A percentile compares a stretch with the other conserved stretches of the same genome.
Evolutionary conservation across 1,139 yeast genomes (phyloP).

Genomic region (Pichia sp.): DNA sequence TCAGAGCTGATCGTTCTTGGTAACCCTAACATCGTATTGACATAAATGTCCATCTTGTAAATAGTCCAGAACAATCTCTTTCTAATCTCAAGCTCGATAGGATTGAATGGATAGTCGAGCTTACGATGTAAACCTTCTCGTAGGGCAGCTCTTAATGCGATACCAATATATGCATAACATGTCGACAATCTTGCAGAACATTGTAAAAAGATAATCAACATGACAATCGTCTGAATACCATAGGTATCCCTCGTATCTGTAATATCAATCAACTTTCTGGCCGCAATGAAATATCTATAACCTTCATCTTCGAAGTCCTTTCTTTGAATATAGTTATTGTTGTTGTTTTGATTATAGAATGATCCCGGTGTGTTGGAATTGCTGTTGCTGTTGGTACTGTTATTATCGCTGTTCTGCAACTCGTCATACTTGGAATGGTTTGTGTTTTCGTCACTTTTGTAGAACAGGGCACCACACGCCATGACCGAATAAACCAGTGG

Average conservation of each 20-base stretch:
- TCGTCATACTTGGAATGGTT: conserved; percentile 15
- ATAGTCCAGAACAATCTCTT: conserved; percentile 87
- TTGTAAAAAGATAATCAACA: conserved; percentile 76
- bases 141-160: conserved; percentile 82
- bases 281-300: conserved; percentile 78
- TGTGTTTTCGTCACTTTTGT: conserved; percentile 40
- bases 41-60: conserved; percentile 88
- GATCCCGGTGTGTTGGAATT: neutral
- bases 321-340: conserved; percentile 33
- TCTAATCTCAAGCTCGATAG: conserved; percentile 82
- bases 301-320: conserved; percentile 70
- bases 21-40: conserved; percentile 84
- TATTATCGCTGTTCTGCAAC: conserved; percentile 3
- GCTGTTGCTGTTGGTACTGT: conserved; percentile 9
- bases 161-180: conserved; percentile 91
- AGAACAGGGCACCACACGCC: conserved; percentile 75
- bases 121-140: conserved; percentile 88
- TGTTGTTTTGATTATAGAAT: no score
- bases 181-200: conserved; percentile 90
- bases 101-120: conserved; percentile 63
- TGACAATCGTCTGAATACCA: conserved; percentile 71
- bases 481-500: conserved; percentile 75
- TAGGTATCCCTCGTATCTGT: conserved; percentile 61
- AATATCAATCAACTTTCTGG: conserved; percentile 71
- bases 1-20: conserved; percentile 76